Conservation (phyloP, 2,329 filamentous ascomycete species). For the Beauveria medogensis region DNA sequence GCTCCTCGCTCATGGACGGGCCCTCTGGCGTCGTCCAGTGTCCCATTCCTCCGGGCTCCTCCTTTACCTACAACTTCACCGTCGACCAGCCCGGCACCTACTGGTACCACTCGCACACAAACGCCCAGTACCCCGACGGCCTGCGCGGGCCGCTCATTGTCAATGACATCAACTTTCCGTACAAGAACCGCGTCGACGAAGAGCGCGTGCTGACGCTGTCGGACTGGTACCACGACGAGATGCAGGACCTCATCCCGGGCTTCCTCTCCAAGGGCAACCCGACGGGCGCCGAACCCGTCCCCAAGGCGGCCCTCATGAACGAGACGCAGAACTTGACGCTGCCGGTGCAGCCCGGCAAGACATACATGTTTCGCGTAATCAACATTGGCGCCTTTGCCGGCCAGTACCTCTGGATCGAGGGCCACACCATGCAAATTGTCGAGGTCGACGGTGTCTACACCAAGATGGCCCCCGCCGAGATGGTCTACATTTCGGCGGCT, state of each 20-base stretch:
- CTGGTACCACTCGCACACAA: slow-evolving; percentile 69
- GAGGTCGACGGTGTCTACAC: slow-evolving; percentile 68
- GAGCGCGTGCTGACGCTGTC: slow-evolving; percentile 58
- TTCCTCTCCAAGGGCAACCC: slow-evolving; percentile 49
- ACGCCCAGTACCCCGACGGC: slow-evolving; percentile 63
- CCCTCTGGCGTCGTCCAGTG: slow-evolving; percentile 60
- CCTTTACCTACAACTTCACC: slow-evolving; percentile 63
- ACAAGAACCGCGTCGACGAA: slow-evolving; percentile 48
- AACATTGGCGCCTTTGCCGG: slow-evolving; percentile 66
- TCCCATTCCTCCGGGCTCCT: slow-evolving; percentile 52
- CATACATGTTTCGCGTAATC: slow-evolving; percentile 63
- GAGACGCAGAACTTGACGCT: slow-evolving; percentile 56
- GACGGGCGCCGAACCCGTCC: slow-evolving; percentile 56
- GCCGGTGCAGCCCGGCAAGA: slow-evolving; percentile 56
- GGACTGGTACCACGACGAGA: slow-evolving; percentile 62
- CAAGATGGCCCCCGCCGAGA: slow-evolving; percentile 48
- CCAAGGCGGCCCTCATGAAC: slow-evolving; percentile 62
- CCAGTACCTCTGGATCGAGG: slow-evolving; percentile 60
- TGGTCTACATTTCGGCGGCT: slow-evolving; percentile 59
- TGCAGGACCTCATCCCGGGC: slow-evolving; percentile 34
- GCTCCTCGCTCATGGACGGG: slow-evolving; percentile 64
- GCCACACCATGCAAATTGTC: slow-evolving; percentile 59
- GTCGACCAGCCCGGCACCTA: slow-evolving; percentile 62
- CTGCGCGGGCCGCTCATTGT: slow-evolving; percentile 56
- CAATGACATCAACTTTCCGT: slow-evolving; percentile 54